Evolutionary conservation across 495 filamentous ascomycete genomes (phyloP).

Genomic region (Letharia columbiana): DNA sequence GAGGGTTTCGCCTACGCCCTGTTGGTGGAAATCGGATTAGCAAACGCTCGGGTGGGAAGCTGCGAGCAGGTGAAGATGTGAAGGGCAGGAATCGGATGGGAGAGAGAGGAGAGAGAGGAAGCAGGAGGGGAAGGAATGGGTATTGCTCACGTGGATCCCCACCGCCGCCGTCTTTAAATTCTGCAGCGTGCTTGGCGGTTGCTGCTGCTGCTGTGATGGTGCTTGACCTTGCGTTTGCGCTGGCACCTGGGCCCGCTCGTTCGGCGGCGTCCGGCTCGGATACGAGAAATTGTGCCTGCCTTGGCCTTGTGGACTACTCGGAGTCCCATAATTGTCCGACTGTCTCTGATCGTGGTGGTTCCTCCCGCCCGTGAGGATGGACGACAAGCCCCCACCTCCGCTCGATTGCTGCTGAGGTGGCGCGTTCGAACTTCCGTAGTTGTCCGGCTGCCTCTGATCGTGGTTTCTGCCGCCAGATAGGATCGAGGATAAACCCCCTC

Average conservation of each 20-base stretch:
- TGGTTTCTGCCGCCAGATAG: background rate
- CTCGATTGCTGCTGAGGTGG: constrained; percentile 8
- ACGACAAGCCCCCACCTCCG: background rate
- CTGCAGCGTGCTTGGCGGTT: constrained; percentile 17
- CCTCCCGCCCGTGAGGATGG: background rate
- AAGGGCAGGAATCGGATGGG: too few relatives aligned
- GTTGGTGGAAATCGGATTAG: background rate
- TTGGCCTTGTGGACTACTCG: constrained; percentile 3
- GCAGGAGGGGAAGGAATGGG: background rate
- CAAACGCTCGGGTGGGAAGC: too few relatives aligned
- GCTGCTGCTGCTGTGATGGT: constrained; percentile 6
- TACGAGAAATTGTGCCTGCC: constrained; percentile 26
- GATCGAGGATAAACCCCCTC: background rate
- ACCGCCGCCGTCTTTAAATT: constrained; percentile 24
- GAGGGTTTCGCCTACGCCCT: constrained; percentile 27
- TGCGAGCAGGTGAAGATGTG: too few relatives aligned
- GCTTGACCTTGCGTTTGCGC: background rate
- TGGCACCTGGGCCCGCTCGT: constrained; percentile 1
- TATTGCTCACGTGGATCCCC: constrained; percentile 24
- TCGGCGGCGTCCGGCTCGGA: constrained; percentile 17
- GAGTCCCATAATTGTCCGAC: background rate
- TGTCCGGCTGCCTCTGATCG: background rate
- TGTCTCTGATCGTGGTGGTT: constrained; percentile 1
- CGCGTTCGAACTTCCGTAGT: constrained; percentile 6
- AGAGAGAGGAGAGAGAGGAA: background rate